Evolutionary conservation across 176 grass and related monocot species (phyloP).

Genomic region (Avena atlantica): DNA sequence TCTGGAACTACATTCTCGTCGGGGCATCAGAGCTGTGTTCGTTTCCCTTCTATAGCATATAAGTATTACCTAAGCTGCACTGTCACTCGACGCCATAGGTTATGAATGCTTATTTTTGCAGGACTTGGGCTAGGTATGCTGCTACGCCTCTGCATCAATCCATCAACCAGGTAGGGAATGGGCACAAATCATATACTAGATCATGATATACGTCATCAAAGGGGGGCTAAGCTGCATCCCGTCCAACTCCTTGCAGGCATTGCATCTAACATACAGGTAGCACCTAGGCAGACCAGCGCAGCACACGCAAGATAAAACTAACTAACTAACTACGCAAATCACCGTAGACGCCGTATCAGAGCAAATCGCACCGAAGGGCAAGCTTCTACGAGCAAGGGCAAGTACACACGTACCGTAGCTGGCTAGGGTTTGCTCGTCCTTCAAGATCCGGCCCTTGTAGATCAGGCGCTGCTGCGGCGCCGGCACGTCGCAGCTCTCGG

Average conservation of each 20-base stretch:
- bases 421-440: constrained; percentile 72
- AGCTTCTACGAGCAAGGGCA: neutral
- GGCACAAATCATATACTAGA: neutral
- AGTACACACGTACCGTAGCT: constrained; percentile 53
- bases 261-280: constrained; percentile 17
- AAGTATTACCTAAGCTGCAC: neutral
- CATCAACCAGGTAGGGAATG: neutral
- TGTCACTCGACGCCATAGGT: neutral
- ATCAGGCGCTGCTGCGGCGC: constrained; percentile 75
- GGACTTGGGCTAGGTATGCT: neutral
- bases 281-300: neutral
- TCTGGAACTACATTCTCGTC: neutral
- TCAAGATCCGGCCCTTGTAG: constrained; percentile 79
- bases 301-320: neutral
- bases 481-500: constrained; percentile 63
- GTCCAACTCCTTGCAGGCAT: constrained; percentile 20
- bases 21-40: neutral
- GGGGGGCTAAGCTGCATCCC: neutral
- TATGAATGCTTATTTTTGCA: neutral
- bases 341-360: neutral
- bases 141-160: neutral
- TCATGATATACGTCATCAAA: neutral
- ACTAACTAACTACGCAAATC: neutral
- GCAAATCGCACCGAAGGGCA: neutral
- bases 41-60: neutral